phyloP scores from a whole-genome alignment of 345 rosid species.

The Gynandropsis gynandra region DNA sequence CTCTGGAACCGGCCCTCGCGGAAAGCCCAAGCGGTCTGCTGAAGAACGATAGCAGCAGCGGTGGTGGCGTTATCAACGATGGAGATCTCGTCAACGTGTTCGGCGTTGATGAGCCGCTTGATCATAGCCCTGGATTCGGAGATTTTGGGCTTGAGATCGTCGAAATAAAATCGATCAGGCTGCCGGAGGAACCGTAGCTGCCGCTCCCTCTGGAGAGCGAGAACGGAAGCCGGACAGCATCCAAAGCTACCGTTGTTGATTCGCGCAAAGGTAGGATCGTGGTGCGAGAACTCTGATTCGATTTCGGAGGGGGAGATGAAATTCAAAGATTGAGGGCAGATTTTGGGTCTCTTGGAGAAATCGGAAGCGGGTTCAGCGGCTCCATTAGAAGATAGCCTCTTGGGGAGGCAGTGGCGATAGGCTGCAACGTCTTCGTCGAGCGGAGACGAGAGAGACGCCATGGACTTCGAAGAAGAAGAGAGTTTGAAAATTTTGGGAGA shows the following conservation, averaged over 20 bases:
- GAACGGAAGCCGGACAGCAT: conserved; percentile 60
- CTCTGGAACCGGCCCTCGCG: conserved; percentile 48
- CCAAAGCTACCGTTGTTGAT: conserved; percentile 97
- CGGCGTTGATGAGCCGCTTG: conserved; percentile 60
- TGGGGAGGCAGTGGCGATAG: conserved; percentile 24
- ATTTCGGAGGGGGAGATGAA: conserved; percentile 41
- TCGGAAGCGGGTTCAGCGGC: conserved; percentile 23
- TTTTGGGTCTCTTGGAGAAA: conserved; percentile 32
- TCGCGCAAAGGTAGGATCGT: conserved; percentile 51
- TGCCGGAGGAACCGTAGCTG: conserved; percentile 65
- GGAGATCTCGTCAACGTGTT: conserved; percentile 59
- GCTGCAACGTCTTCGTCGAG: conserved; percentile 20
- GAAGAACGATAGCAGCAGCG: conserved; percentile 78
- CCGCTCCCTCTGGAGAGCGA: conserved; percentile 56
- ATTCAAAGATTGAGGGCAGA: conserved; percentile 24
- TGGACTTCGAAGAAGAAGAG: neutral
- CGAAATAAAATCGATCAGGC: conserved; percentile 69
- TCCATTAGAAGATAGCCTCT: conserved; percentile 8
- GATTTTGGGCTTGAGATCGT: conserved; percentile 46
- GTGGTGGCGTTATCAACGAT: conserved; percentile 96
- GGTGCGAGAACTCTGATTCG: conserved; percentile 71
- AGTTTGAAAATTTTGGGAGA: neutral
- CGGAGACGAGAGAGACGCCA: conserved; percentile 34
- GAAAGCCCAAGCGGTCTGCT: conserved; percentile 62
- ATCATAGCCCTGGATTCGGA: conserved; percentile 46